These are phyloP conservation scores for Cyclotella distinguenda DNA, from an alignment of 108 stramenopile species.

Conservation along the genomic window DNA sequence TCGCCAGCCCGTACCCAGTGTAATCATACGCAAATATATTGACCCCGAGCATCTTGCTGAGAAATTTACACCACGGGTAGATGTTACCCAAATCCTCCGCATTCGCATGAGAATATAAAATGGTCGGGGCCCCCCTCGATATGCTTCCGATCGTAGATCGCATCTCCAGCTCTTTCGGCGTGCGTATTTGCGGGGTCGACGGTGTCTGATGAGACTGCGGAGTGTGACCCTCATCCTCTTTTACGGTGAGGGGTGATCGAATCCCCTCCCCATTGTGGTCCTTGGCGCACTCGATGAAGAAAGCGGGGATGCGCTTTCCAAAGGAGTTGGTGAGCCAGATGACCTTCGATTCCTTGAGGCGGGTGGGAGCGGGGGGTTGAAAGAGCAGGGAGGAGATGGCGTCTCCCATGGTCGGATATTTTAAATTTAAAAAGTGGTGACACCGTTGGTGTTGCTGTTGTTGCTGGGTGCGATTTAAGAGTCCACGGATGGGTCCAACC, in stretches of 20 bases:
- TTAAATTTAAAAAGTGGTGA: background rate
- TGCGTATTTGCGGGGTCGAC: slow-evolving; percentile 48
- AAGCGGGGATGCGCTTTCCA: slow-evolving; percentile 79
- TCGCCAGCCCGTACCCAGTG: slow-evolving; percentile 92
- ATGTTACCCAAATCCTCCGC: slow-evolving; percentile 94
- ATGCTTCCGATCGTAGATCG: slow-evolving; percentile 10
- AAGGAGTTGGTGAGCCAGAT: slow-evolving; percentile 81
- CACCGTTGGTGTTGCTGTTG: background rate
- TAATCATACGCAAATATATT: slow-evolving; percentile 99
- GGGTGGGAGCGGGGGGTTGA: slow-evolving; percentile 86
- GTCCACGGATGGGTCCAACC: background rate
- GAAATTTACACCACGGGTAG: slow-evolving; percentile 89
- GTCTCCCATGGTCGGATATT: slow-evolving; percentile 74
- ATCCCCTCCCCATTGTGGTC: slow-evolving; percentile 36
- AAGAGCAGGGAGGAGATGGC: slow-evolving; percentile 84
- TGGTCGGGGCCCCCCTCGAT: slow-evolving; percentile 60
- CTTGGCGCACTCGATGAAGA: slow-evolving; percentile 72
- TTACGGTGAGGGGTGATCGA: slow-evolving; percentile 45
- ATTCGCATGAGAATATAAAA: slow-evolving; percentile 92
- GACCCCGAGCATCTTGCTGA: slow-evolving; percentile 88
- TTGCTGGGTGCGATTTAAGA: background rate
- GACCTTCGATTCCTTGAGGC: slow-evolving; percentile 89
- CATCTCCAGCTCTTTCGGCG: slow-evolving; percentile 46
- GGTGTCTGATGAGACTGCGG: slow-evolving; percentile 4
- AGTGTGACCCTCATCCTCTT: slow-evolving; percentile 5